Base-by-base conservation (phyloP, 177 flowering plant genomes). In the Vitis hybrid region DNA sequence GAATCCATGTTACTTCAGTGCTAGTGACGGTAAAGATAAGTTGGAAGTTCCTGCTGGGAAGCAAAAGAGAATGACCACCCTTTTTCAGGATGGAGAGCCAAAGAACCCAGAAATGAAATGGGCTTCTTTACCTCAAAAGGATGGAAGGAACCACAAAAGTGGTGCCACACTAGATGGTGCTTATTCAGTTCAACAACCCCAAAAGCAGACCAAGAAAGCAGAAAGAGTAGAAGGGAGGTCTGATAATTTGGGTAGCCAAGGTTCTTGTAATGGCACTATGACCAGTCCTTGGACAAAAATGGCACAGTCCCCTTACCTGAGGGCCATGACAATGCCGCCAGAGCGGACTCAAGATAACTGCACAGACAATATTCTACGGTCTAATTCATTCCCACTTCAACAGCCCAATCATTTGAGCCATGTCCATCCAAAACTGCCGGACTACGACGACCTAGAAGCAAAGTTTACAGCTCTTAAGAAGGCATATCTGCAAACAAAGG, bases 361-460 rank as follows among this genome's bases (percentile, higher is more conserved):
- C 0, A 50, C 17, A 14, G 65, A 74, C 18, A 67, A 66, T 54
- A 38, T 79, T 51, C 2, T 7, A 2, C 67, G 90, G 54, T 76
- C 81, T n/a, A 68, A 64, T 57, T 86, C 94, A 1, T 79, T 73
- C 18, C 79, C 84, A 0, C 20, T 64, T 52, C 77, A 66, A 13
- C 24, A 60, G 51, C 75, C 69, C 0, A 77, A 44, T 38, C 49
- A 6, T 49, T 64, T 17, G 51, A 68, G 73, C 62, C 90, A 88
- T 66, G 83, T 89, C 55, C 93, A 88, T 64, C 95, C 95, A 0
- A 87, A 85, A 84, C 78, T 89, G 73, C 92, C 95, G 0, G 88
- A 88, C 38, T 89, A 82, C 49, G 88, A 86, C 57, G 89, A 85
- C 1, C 68, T 90, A 56, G 80, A 80, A 49, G 86, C 88, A 18